A percentile compares a stretch with the other conserved stretches of the same genome.
phyloP scores from a whole-genome alignment of 129 eudicot genomes.

The Artemisia annua region DNA sequence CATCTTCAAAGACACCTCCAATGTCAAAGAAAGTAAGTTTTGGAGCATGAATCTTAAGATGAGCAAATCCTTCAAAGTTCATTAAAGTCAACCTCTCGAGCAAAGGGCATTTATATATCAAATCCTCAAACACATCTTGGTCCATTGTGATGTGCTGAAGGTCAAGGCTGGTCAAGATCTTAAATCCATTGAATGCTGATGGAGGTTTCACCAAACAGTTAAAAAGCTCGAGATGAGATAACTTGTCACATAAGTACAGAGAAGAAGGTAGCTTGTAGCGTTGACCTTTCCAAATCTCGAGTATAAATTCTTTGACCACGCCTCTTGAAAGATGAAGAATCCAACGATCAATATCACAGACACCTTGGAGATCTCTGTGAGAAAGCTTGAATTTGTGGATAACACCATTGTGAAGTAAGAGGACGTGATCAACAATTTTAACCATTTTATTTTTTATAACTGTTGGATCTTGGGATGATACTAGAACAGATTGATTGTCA shows the following conservation, averaged over 20 bases:
- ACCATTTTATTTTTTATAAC: constrained; percentile 62
- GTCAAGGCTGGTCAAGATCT: constrained; percentile 72
- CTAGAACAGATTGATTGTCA: constrained; percentile 67
- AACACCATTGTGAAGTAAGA: constrained; percentile 68
- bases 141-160: constrained; percentile 87
- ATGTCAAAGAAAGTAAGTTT: constrained; percentile 86
- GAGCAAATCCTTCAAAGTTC: constrained; percentile 82
- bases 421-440: constrained; percentile 72
- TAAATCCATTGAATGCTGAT: constrained; percentile 59
- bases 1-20: constrained; percentile 84
- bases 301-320: constrained; percentile 60
- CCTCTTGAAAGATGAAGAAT: constrained; percentile 80
- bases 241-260: constrained; percentile 59
- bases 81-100: constrained; percentile 80
- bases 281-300: constrained; percentile 89
- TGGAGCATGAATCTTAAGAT: constrained; percentile 77
- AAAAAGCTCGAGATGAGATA: constrained; percentile 75
- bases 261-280: constrained; percentile 88
- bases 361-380: constrained; percentile 86
- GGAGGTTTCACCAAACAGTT: constrained; percentile 83
- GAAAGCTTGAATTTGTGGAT: constrained; percentile 82
- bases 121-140: constrained; percentile 75
- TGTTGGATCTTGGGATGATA: constrained; percentile 65
- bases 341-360: constrained; percentile 89
- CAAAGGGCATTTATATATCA: constrained; percentile 63